Evolutionary conservation across 192 early-diverging fungal species (phyloP), one percentile per base, ranked within the genome.

Genomic region (Funneliformis mosseae): DNA sequence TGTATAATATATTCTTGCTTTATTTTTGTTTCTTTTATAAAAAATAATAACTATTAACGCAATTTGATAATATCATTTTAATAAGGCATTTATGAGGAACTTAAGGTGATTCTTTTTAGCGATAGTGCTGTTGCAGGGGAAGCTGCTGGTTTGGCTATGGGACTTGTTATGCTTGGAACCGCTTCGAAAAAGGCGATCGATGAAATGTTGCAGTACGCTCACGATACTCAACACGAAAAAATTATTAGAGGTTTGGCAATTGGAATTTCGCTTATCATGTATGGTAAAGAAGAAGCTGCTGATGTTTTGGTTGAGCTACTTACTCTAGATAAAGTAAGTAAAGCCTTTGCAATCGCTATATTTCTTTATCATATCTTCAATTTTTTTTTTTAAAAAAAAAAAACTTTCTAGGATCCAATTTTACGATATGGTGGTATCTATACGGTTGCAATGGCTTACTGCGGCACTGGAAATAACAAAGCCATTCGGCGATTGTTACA

Each of bases 181-280:
- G 94, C 89, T 63, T 91, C 93, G 9, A 83, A 91, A 48, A 88
- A 90, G 63, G 94, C 93, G 8, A 85, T 99, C 74, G 94, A 94
- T 55, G 97, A 97, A 77, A 98, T 99, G 97, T 87, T 99, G 42
- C 92, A 95, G 81, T 99, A 99, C 80, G 98, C 98, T 18, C 95
- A 96, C 79, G 97, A 99, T 78, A 99, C 98, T 7, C 95, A 96
- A 84, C 98, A 99, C 86, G 98, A 99, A 81, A 99, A 99, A 89
- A 99, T 99, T 79, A 99, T 99, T 75, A 95, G 98, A 46, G 96
- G 97, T 66, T 86, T 98, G 77, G 93, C 97, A 10, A 88, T 98
- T 38, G 97, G 98, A 68, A 94, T 99, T 70, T 92, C 97, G 0
- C 83, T 99, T 72, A 93, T 99, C 23, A 97, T 99, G 97, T 99